A percentile compares a stretch with the other conserved stretches of the same genome.
These are phyloP conservation scores for Raffaelea albimanens DNA, from an alignment of 2,329 filamentous ascomycete species.

Conservation along the genomic window DNA sequence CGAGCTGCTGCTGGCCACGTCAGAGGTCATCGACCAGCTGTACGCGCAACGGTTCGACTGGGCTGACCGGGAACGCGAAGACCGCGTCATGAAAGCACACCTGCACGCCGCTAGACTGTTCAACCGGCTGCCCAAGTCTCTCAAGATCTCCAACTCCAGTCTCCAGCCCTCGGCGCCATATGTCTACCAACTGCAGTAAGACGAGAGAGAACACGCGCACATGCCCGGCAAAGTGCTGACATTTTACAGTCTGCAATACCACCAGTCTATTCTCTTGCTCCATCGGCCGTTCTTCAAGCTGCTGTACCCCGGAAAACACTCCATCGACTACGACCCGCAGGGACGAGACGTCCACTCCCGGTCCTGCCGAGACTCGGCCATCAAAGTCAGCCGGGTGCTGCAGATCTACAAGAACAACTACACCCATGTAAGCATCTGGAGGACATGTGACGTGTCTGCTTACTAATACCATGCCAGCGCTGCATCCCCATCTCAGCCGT, in stretches of 20 bases:
- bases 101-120: too few species aligned
- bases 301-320: not conserved
- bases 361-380: not conserved
- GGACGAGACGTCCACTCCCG: not conserved
- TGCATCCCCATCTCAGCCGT: not conserved
- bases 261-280: not conserved
- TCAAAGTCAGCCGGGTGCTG: not conserved
- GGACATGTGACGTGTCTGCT: not conserved
- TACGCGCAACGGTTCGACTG: not conserved
- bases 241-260: constrained; percentile 1
- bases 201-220: not conserved
- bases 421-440: too few species aligned
- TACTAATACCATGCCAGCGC: too few species aligned
- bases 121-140: too few species aligned
- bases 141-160: too few species aligned
- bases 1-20: not conserved
- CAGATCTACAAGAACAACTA: not conserved
- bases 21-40: not conserved
- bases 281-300: not conserved
- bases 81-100: not conserved
- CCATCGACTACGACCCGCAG: not conserved
- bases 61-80: not conserved
- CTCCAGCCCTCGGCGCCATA: too few species aligned
- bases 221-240: too few species aligned
- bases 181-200: too few species aligned